Evolutionary conservation across 495 filamentous ascomycete species (phyloP).

Genomic region (Astrocystis sublimbata): DNA sequence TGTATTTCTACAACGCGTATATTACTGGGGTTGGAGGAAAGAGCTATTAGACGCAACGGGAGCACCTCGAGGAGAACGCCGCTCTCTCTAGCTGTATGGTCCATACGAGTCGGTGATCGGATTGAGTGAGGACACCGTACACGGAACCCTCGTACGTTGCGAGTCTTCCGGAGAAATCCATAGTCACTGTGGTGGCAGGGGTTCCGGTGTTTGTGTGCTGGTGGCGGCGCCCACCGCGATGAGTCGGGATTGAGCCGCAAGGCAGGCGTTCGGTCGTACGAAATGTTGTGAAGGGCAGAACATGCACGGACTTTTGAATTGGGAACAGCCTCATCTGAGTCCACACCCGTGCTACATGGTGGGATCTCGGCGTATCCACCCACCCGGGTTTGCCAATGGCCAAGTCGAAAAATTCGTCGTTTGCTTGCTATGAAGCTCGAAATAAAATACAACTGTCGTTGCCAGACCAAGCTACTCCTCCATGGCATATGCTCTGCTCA

Average conservation of each 20-base stretch:
- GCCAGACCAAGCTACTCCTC: too few relatives aligned
- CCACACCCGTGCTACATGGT: background rate
- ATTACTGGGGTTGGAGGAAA: background rate
- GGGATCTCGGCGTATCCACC: background rate
- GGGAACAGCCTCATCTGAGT: background rate
- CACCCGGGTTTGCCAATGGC: background rate
- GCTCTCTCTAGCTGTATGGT: background rate
- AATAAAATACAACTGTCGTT: background rate
- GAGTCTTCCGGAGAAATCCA: too few relatives aligned
- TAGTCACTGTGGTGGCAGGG: background rate
- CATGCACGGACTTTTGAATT: background rate
- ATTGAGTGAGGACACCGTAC: too few relatives aligned
- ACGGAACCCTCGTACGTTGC: background rate
- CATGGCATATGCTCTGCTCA: too few relatives aligned
- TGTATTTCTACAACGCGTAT: background rate
- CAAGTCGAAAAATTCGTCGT: background rate
- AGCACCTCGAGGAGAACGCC: background rate
- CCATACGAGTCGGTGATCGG: background rate
- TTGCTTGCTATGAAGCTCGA: background rate
- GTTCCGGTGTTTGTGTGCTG: constrained; percentile 7
- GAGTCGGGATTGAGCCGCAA: background rate
- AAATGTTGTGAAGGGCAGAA: background rate
- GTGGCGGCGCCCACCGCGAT: background rate
- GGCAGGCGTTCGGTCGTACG: background rate
- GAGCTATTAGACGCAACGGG: background rate